Evolutionary conservation across 2,329 filamentous ascomycete species (phyloP).

Genomic region (Mollisia scopiformis): DNA sequence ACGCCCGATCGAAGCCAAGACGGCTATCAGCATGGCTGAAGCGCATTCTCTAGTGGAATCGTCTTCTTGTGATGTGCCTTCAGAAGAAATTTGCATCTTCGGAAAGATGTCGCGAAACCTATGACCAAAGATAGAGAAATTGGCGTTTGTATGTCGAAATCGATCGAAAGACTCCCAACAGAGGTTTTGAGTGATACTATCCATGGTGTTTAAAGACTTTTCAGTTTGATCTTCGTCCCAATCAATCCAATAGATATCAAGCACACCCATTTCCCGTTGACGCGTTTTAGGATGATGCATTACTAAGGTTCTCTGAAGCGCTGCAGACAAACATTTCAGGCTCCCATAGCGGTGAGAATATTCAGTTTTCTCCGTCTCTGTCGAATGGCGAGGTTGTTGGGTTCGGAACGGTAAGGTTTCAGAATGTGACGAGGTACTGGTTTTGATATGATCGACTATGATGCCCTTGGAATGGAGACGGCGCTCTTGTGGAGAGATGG

Average conservation of each 20-base stretch:
- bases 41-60: neutral
- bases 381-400: neutral
- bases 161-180: constrained; percentile 9
- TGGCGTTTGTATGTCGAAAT: constrained; percentile 13
- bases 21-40: neutral
- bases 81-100: neutral
- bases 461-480: constrained; percentile 4
- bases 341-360: neutral
- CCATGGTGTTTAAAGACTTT: neutral
- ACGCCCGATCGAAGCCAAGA: neutral
- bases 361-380: neutral
- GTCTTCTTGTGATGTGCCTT: neutral
- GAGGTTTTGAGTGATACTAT: neutral
- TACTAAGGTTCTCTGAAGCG: neutral
- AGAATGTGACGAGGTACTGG: neutral
- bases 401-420: neutral
- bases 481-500: neutral
- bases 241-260: constrained; percentile 5
- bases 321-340: neutral
- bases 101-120: constrained; percentile 9
- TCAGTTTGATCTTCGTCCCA: neutral
- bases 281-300: neutral
- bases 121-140: constrained; percentile 10
- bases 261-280: neutral
- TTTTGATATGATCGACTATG: constrained; percentile 5